Base-by-base conservation (phyloP, 495 filamentous ascomycete species). In the Penicillium turbatum region DNA sequence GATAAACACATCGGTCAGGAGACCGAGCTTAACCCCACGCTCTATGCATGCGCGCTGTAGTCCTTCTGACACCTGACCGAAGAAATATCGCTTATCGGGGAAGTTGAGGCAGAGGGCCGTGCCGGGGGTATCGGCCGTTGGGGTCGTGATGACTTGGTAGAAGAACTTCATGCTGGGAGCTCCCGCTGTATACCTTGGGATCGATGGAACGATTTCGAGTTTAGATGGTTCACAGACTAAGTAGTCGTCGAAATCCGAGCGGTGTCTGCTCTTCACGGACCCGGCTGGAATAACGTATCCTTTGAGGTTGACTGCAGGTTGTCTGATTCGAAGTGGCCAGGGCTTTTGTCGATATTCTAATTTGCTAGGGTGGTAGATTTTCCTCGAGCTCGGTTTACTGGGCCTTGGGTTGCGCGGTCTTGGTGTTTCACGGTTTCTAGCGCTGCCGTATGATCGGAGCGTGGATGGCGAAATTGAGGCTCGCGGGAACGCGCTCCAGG, bases 121-220 rank as follows among this genome's bases (percentile, higher is more conserved):
- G 36, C 92, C 95, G 13, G 86, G 85, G 1, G 93, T 95, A 65
- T 98, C 93, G 50, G 85, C 85, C 61, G 93, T 91, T n/a, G 95
- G 92, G 24, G 87, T 86, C 44, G 82, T 86, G 54, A 92, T 61
- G 55, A 97, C 67, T 66, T 92, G 82, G 38, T 88, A 79, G 60
- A 69, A 78, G 66, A 73, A 84, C 65, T 82, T 79, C 92, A 95
- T 95, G 38, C 69, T 71, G 19, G 49, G 12, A 11, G 26, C 31
- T 34, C 57, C 55, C 3, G 21, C 6, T 1, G 24, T n/a, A 6
- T 24, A 24, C 2, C 21, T 24, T 24, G 2, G 10, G 34, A 29
- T n/a, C 16, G 30, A 30, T 50, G n/a, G 37, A 27, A 15, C 17
- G 56, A 54, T 17, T 32, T 62, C 40, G 27, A 60, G 38, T 6